Evolutionary conservation across 202 grass and related monocot genomes (phyloP).

Genomic region (Brachypodium distachyon): DNA sequence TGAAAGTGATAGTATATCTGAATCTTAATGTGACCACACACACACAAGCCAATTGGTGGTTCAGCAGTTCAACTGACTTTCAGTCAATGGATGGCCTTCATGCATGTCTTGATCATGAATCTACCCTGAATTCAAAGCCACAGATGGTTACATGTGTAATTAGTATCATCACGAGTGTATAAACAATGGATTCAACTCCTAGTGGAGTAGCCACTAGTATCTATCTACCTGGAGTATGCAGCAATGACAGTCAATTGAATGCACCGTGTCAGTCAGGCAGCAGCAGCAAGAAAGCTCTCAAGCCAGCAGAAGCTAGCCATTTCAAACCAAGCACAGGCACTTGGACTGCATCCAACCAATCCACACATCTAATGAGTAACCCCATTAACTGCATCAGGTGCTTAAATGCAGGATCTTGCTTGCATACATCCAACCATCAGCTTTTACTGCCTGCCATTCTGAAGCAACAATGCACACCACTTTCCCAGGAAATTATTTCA

Average conservation of each 20-base stretch:
- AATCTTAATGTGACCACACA: slow-evolving; percentile 8
- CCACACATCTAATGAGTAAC: slow-evolving; percentile 19
- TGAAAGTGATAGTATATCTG: neutral
- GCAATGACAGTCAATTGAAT: slow-evolving; percentile 27
- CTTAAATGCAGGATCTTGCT: slow-evolving; percentile 32
- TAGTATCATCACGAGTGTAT: neutral
- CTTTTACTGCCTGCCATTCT: slow-evolving; percentile 40
- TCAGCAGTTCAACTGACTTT: neutral
- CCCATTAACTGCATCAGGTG: slow-evolving; percentile 36
- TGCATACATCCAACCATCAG: slow-evolving; percentile 21
- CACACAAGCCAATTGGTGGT: neutral
- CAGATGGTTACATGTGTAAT: neutral
- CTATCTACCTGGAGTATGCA: neutral
- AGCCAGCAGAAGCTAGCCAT: slow-evolving; percentile 23
- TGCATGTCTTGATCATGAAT: slow-evolving; percentile 23
- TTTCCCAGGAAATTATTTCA: slow-evolving; percentile 29
- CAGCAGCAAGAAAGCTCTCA: neutral
- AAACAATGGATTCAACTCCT: slow-evolving; percentile 4
- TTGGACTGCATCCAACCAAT: slow-evolving; percentile 1
- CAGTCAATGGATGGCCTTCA: slow-evolving; percentile 6
- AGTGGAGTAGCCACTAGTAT: neutral
- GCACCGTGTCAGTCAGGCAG: neutral
- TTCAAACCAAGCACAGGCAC: slow-evolving; percentile 17
- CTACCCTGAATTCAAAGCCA: neutral
- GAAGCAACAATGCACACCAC: slow-evolving; percentile 16